Conservation (phyloP, 1,139 yeast genomes). For the Hyphopichia buzzinii region DNA sequence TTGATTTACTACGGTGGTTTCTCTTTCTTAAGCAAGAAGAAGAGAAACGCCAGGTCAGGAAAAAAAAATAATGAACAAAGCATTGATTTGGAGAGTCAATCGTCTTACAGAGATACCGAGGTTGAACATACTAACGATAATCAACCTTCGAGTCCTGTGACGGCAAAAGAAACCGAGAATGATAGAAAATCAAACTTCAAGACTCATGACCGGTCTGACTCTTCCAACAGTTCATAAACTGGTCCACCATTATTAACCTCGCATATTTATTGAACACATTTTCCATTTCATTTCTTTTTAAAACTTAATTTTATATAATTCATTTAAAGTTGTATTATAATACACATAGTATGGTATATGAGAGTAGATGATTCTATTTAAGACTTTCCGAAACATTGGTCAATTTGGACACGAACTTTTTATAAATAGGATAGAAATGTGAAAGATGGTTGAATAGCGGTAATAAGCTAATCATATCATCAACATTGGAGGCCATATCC, state of each 20-base stretch:
- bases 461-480: slow-evolving; percentile 43
- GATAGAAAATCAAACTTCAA: slow-evolving; percentile 1
- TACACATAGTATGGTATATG: no score
- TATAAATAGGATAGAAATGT: slow-evolving; percentile 47
- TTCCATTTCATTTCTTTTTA: slow-evolving; percentile 1
- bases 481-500: slow-evolving; percentile 35
- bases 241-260: background rate
- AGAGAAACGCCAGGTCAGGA: slow-evolving; percentile 5
- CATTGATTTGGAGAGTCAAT: slow-evolving; percentile 22
- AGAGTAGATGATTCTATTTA: no score
- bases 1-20: slow-evolving; percentile 49
- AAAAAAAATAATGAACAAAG: slow-evolving; percentile 13
- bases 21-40: slow-evolving; percentile 38
- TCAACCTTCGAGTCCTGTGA: background rate
- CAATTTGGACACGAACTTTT: slow-evolving; percentile 33
- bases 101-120: no score
- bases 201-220: slow-evolving; percentile 5
- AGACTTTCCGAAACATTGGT: slow-evolving; percentile 1
- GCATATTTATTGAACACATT: background rate
- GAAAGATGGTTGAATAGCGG: slow-evolving; percentile 53
- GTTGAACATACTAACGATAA: slow-evolving; percentile 8
- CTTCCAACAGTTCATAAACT: slow-evolving; percentile 3
- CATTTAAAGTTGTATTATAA: no score
- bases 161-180: background rate
- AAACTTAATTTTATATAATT: background rate